Evolutionary conservation across 371 early-diverging fungal species (phyloP).

Genomic region (Apophysomyces variabilis): DNA sequence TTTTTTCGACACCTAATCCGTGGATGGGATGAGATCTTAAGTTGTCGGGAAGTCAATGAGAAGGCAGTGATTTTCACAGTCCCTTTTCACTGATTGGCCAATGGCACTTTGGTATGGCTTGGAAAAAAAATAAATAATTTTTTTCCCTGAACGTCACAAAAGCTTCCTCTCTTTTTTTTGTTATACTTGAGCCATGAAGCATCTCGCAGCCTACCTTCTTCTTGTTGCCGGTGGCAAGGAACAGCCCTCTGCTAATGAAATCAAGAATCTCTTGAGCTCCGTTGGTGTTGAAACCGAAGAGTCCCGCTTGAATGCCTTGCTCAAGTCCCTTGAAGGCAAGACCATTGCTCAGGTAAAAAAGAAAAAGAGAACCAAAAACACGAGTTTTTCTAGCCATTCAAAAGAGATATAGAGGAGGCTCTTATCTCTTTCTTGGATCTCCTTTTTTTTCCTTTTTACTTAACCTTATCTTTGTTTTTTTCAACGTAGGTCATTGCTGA

Average conservation of each 20-base stretch:
- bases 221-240: constrained; percentile 82
- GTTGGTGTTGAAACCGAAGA: constrained; percentile 87
- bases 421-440: no score
- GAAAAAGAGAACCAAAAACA: background rate
- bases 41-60: background rate
- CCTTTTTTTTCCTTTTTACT: no score
- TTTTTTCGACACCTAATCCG: background rate
- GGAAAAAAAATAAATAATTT: constrained; percentile 4
- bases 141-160: constrained; percentile 11
- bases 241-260: constrained; percentile 72
- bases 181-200: constrained; percentile 66
- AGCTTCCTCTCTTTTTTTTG: constrained; percentile 9
- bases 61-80: background rate
- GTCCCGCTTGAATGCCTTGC: constrained; percentile 70
- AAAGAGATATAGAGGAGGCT: no score
- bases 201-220: constrained; percentile 93
- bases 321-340: constrained; percentile 83
- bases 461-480: no score
- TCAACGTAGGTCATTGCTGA: constrained; percentile 61
- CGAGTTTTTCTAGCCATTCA: background rate
- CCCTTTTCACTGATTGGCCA: no score
- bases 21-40: background rate
- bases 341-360: constrained; percentile 67
- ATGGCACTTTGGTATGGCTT: background rate
- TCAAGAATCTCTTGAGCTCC: constrained; percentile 78